Percentiles rank a stretch among this genome's conserved stretches.
Conservation (phyloP, 129 eudicot species). For the Chrysanthemum lavandulifolium region DNA sequence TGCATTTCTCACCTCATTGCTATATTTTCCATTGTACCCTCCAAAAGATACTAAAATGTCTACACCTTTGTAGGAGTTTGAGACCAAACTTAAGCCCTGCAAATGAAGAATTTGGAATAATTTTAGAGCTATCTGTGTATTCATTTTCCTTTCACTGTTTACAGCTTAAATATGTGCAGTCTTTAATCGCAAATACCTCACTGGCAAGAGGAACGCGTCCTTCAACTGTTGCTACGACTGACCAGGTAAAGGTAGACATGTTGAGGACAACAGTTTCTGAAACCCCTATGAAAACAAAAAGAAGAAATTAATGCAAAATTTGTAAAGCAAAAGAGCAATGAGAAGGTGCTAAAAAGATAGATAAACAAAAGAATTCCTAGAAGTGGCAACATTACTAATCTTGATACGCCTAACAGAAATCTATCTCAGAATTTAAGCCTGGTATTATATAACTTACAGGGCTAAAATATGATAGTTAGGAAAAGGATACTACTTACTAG, state of each 20-base stretch:
- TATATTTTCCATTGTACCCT: conserved; percentile 96
- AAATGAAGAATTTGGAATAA: conserved; percentile 7
- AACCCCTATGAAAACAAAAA: conserved; percentile 43
- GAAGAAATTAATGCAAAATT: neutral
- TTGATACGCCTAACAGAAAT: too few relatives aligned
- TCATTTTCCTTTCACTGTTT: too few relatives aligned
- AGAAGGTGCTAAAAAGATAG: too few relatives aligned
- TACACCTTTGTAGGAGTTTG: conserved; percentile 83
- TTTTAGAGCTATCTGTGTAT: neutral
- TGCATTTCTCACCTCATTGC: conserved; percentile 69
- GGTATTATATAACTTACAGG: too few relatives aligned
- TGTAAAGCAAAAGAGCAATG: too few relatives aligned
- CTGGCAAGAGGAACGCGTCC: conserved; percentile 96
- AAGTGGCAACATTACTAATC: too few relatives aligned
- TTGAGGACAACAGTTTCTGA: conserved; percentile 94
- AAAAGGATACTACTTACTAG: too few relatives aligned
- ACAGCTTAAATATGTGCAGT: too few relatives aligned
- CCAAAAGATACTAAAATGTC: conserved; percentile 92
- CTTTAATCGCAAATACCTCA: conserved; percentile 57
- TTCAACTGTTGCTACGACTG: conserved; percentile 77
- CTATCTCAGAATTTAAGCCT: too few relatives aligned
- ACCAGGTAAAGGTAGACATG: conserved; percentile 97
- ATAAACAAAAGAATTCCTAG: too few relatives aligned
- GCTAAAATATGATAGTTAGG: too few relatives aligned
- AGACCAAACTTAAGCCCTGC: conserved; percentile 93